phyloP scores from a whole-genome alignment of 805 yeast species.

The Yarrowia sp. region DNA sequence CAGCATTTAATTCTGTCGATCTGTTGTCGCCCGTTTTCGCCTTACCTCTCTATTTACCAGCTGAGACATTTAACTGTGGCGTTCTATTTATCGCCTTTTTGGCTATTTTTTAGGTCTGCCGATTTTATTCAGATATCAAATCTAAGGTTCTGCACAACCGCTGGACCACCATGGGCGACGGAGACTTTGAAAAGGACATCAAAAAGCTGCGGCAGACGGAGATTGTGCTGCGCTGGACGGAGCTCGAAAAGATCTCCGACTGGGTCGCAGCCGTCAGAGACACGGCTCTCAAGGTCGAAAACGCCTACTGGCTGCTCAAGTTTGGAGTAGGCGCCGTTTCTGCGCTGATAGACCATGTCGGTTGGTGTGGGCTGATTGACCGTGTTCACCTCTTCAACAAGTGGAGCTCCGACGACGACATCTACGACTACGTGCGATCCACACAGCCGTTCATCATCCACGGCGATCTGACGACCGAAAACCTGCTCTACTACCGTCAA shows the following conservation, averaged over 20 bases:
- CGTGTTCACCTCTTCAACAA: conserved; percentile 20
- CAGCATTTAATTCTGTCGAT: too few relatives aligned
- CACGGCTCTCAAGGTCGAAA: conserved; percentile 15
- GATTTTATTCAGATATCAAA: too few relatives aligned
- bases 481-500: conserved; percentile 1
- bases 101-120: too few relatives aligned
- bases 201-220: conserved; percentile 5
- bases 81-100: too few relatives aligned
- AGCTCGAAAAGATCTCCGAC: conserved; percentile 7
- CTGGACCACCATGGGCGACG: conserved; percentile 8
- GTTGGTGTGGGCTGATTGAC: conserved; percentile 14
- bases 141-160: background rate
- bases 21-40: too few relatives aligned
- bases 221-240: background rate
- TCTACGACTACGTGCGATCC: conserved; percentile 14
- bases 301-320: conserved; percentile 18
- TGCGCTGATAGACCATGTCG: conserved; percentile 4
- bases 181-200: conserved; percentile 19
- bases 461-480: conserved; percentile 2
- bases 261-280: conserved; percentile 16
- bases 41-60: too few relatives aligned
- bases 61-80: too few relatives aligned
- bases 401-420: conserved; percentile 19
- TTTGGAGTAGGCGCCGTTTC: conserved; percentile 20
- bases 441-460: conserved; percentile 13